A percentile compares a stretch with the other conserved stretches of the same genome.
Evolutionary conservation across 305 asterid genomes (phyloP).

Genomic region (Plantago lanceolata): DNA sequence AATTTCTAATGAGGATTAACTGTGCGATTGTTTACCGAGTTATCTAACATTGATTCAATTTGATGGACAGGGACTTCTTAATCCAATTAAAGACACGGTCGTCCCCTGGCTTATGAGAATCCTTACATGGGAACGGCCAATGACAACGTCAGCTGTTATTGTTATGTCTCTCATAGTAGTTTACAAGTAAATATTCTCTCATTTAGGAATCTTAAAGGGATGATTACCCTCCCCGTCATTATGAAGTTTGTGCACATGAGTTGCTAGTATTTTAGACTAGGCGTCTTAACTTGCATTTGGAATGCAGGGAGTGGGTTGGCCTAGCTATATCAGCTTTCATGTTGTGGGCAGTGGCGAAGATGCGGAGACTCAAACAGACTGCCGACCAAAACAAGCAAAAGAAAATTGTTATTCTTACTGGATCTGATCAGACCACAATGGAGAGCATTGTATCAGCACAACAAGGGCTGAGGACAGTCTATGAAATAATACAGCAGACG

Average conservation of each 20-base stretch:
- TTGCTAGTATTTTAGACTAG: neutral
- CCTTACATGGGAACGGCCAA: slow-evolving; percentile 61
- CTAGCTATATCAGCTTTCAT: slow-evolving; percentile 51
- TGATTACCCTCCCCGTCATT: neutral
- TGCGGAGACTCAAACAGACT: slow-evolving; percentile 38
- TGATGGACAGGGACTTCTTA: slow-evolving; percentile 53
- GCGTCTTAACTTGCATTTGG: neutral
- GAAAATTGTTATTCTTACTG: slow-evolving; percentile 49
- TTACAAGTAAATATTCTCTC: slow-evolving; percentile 52
- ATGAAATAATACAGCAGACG: slow-evolving; percentile 47
- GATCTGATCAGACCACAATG: slow-evolving; percentile 63
- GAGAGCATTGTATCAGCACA: slow-evolving; percentile 90
- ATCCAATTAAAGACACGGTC: slow-evolving; percentile 31
- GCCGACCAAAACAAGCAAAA: slow-evolving; percentile 33
- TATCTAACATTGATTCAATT: neutral
- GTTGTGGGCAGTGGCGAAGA: slow-evolving; percentile 43
- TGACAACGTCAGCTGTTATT: slow-evolving; percentile 35
- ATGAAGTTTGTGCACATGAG: too few relatives aligned
- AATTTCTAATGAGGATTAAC: too few relatives aligned
- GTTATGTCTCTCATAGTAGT: slow-evolving; percentile 37
- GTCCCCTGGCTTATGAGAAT: slow-evolving; percentile 37
- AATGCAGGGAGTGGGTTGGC: slow-evolving; percentile 74
- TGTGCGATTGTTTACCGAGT: neutral
- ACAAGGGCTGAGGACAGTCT: slow-evolving; percentile 50
- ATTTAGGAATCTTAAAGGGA: neutral